phyloP scores from a whole-genome alignment of 2,329 filamentous ascomycete species.

The Simplicillium sp. region DNA sequence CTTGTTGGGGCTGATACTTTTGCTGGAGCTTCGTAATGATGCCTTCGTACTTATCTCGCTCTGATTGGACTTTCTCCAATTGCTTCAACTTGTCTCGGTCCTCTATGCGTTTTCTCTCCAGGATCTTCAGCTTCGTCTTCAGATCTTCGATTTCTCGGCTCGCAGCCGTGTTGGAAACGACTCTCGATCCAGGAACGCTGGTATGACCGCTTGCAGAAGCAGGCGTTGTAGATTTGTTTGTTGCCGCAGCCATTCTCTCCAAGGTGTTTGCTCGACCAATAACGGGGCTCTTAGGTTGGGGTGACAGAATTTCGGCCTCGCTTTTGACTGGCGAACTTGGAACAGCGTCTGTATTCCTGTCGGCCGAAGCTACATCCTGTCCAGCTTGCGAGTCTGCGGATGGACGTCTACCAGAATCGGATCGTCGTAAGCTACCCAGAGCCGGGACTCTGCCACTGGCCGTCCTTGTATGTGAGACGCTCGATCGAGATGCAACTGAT shows the following conservation, averaged over 20 bases:
- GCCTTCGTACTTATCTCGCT: conserved; percentile 67
- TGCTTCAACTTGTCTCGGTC: conserved; percentile 77
- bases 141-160: conserved; percentile 68
- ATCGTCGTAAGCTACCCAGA: conserved; percentile 27
- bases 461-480: conserved; percentile 24
- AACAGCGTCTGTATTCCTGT: conserved; percentile 22
- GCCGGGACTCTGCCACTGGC: conserved; percentile 29
- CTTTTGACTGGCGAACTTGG: conserved; percentile 39
- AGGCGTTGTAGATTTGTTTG: conserved; percentile 13
- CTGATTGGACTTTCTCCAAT: conserved; percentile 65
- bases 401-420: conserved; percentile 28
- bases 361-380: conserved; percentile 12
- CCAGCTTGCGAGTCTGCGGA: conserved; percentile 38
- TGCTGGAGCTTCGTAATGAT: conserved; percentile 87
- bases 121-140: conserved; percentile 74
- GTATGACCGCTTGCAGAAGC: conserved; percentile 20
- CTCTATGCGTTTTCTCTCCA: conserved; percentile 80
- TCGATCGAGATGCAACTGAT: conserved; percentile 24
- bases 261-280: conserved; percentile 39
- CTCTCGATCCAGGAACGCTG: conserved; percentile 16
- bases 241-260: conserved; percentile 37
- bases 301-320: conserved; percentile 39
- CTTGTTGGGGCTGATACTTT: conserved; percentile 78
- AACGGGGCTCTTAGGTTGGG: conserved; percentile 40
- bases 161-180: conserved; percentile 28